phyloP scores from a whole-genome alignment of 73 alveolate species.

The Paramecium biaurelia region DNA sequence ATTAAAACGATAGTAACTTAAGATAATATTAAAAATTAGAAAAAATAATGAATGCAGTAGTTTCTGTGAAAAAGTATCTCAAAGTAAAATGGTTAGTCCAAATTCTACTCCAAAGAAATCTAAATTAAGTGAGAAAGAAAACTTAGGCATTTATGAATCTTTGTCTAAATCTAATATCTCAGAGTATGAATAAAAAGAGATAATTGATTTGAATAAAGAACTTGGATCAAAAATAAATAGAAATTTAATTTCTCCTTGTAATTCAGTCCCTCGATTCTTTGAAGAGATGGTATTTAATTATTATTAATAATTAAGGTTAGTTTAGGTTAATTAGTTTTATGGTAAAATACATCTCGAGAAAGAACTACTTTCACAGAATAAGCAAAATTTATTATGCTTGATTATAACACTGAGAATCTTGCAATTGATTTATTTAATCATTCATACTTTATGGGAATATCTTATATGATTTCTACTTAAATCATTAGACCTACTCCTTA shows the following conservation, averaged over 20 bases:
- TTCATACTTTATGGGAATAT: not conserved
- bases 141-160: not conserved
- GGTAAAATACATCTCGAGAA: not conserved
- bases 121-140: not conserved
- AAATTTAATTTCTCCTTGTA: not conserved
- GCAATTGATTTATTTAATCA: not conserved
- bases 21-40: not conserved
- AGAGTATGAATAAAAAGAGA: not conserved
- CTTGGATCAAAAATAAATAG: not conserved
- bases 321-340: not conserved
- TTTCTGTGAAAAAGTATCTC: not conserved
- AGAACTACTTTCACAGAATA: not conserved
- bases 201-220: not conserved
- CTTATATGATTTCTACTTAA: not conserved
- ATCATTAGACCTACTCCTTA: not conserved
- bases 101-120: not conserved
- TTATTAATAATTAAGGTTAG: not conserved
- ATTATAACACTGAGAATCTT: not conserved
- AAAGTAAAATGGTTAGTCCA: not conserved
- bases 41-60: not conserved
- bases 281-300: not conserved
- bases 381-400: not conserved
- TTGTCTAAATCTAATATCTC: not conserved
- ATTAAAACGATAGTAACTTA: not conserved
- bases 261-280: conserved; percentile 7